These are phyloP conservation scores for Leccinum subtestaceum DNA, from an alignment of 768 basidiomycete species.

Conservation along the genomic window DNA sequence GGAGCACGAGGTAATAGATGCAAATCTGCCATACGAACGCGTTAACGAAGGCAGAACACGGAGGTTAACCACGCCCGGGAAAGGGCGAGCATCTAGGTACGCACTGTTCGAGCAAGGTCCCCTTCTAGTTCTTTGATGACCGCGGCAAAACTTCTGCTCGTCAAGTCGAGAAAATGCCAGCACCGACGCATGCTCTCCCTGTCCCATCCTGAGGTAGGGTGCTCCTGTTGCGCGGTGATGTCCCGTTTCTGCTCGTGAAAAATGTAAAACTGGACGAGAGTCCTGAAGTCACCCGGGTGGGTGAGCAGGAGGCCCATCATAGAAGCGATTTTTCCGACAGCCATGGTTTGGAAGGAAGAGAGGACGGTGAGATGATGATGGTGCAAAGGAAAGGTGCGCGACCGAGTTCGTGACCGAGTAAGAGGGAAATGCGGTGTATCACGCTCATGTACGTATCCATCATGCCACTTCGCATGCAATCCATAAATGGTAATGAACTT, in stretches of 20 bases:
- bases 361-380: neutral
- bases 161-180: conserved; percentile 86
- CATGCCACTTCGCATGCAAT: conserved; percentile 11
- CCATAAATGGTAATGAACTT: too few species aligned
- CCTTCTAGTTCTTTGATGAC: conserved; percentile 97
- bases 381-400: neutral
- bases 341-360: conserved; percentile 11
- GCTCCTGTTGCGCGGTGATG: conserved; percentile 71
- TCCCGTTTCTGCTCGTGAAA: conserved; percentile 82
- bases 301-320: conserved; percentile 70
- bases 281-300: conserved; percentile 81
- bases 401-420: neutral
- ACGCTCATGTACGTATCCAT: neutral
- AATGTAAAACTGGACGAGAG: conserved; percentile 77
- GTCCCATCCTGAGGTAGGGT: conserved; percentile 83
- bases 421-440: neutral
- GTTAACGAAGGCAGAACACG: neutral
- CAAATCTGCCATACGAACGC: conserved; percentile 60
- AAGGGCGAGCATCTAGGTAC: conserved; percentile 31
- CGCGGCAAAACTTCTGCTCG: conserved; percentile 85
- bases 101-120: conserved; percentile 86
- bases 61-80: neutral
- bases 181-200: conserved; percentile 82
- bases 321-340: conserved; percentile 51
- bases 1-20: conserved; percentile 90